Evolutionary conservation across 352 stramenopile species (phyloP), one percentile per base, ranked within the genome.

Genomic region (Pythium volutum): DNA sequence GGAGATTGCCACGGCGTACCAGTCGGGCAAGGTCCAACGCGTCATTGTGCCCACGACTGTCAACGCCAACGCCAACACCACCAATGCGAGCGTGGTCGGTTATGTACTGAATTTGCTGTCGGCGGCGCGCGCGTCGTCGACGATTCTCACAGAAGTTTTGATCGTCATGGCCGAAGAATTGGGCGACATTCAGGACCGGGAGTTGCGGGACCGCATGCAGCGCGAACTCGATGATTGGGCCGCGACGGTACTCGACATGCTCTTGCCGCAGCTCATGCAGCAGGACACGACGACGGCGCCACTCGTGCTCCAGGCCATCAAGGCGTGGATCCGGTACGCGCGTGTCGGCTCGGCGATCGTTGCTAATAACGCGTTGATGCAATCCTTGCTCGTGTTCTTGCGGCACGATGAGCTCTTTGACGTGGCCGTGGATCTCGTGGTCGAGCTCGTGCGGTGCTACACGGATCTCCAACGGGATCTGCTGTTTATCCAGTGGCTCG

Each of bases 351-450:
- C 80, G 0, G 62, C 69, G 0, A 61, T 79, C 15, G 75, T 89
- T 31, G 66, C 88, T 15, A 67, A 71, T 41, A 95, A 91, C 61
- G 71, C 81, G 11, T 57, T 95, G 29, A 42, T 92, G 47, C 83
- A 89, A 59, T 87, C 81, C 26, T 61, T 93, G 31, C 26, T 88
- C 2, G 69, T 61, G 34, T 92, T 92, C 53, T 52, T 93, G 14
- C 65, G 60, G 20, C 72, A 82, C 34, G 84, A 91, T 27, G 85
- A 93, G 31, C 70, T 97, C 9, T 96, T 96, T 50, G 88, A 96
- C 52, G 82, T 76, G 2, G 67, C 81, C 10, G 84, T 96, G 9
- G 89, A 97, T 51, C 65, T 96, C 23, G 63, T 90, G 14, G 82
- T 96, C 23, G 81, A 94, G 48, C 45, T 97, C 11, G 80, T 96